A percentile compares a stretch with the other conserved stretches of the same genome.
Evolutionary conservation across 2,329 filamentous ascomycete genomes (phyloP).

Genomic region (Clonostachys rosea): DNA sequence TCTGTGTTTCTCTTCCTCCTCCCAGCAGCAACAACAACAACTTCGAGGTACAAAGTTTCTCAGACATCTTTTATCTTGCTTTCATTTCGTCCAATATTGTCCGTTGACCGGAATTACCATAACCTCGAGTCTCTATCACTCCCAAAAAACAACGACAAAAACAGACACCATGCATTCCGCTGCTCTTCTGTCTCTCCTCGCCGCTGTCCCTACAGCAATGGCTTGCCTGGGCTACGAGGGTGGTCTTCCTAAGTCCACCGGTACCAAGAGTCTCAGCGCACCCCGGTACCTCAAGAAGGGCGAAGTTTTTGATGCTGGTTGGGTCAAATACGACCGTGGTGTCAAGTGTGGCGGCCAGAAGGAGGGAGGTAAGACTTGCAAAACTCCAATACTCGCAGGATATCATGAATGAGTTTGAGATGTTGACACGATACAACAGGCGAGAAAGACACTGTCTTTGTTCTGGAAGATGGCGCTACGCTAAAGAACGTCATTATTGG

Average conservation of each 20-base stretch:
- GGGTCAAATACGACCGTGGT: slow-evolving; percentile 25
- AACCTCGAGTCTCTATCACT: too few species aligned
- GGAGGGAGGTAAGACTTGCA: neutral
- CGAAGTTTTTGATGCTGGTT: slow-evolving; percentile 18
- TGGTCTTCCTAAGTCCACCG: slow-evolving; percentile 13
- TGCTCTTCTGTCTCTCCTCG: neutral
- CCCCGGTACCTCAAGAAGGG: slow-evolving; percentile 19
- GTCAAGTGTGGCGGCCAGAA: slow-evolving; percentile 15
- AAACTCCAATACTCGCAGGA: too few species aligned
- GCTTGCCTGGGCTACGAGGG: slow-evolving; percentile 15
- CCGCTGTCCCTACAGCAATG: slow-evolving; percentile 5
- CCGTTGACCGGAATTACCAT: too few species aligned
- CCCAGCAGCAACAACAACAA: too few species aligned
- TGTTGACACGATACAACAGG: neutral
- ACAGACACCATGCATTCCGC: too few species aligned
- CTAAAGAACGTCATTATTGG: slow-evolving; percentile 50
- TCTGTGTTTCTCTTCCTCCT: too few species aligned
- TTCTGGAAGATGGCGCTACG: slow-evolving; percentile 41
- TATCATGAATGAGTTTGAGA: neutral
- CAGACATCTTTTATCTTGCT: too few species aligned
- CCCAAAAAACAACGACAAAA: too few species aligned
- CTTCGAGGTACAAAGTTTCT: too few species aligned
- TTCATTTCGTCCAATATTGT: too few species aligned
- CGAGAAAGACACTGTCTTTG: slow-evolving; percentile 37
- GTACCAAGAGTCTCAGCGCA: slow-evolving; percentile 13